Evolutionary conservation across 208 protist species (phyloP).

Genomic region (Herpetomonas muscarum): DNA sequence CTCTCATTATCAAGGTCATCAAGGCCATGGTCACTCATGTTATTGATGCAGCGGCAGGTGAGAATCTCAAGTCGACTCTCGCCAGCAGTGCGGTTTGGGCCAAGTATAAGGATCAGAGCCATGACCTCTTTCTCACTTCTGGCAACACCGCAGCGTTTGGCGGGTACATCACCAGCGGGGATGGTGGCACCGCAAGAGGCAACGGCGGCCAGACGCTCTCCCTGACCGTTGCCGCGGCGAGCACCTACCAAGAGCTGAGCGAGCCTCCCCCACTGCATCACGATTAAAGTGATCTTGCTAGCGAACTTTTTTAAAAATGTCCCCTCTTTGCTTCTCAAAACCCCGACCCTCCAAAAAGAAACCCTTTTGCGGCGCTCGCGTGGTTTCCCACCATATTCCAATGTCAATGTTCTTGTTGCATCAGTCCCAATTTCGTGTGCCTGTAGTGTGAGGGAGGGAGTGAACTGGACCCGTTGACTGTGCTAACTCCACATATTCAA

Average conservation of each 20-base stretch:
- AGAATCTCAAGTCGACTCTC: slow-evolving; percentile 42
- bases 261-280: background rate
- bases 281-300: background rate
- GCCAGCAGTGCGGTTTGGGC: slow-evolving; percentile 58
- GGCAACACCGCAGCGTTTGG: slow-evolving; percentile 21
- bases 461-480: too few relatives aligned
- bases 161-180: slow-evolving; percentile 53
- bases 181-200: background rate
- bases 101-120: slow-evolving; percentile 89
- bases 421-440: too few relatives aligned
- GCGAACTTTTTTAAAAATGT: background rate
- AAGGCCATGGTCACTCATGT: slow-evolving; percentile 56
- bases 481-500: too few relatives aligned
- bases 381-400: too few relatives aligned
- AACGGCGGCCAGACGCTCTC: slow-evolving; percentile 14
- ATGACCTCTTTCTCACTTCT: slow-evolving; percentile 87
- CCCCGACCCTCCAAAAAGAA: background rate
- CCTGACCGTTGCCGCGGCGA: slow-evolving; percentile 13
- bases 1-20: slow-evolving; percentile 81
- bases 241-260: background rate
- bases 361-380: too few relatives aligned
- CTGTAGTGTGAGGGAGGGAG: too few relatives aligned
- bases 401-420: too few relatives aligned
- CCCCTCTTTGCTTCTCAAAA: background rate
- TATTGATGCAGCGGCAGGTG: slow-evolving; percentile 35